Conservation (phyloP, 441 rosid genomes). For the Croton setiger region DNA sequence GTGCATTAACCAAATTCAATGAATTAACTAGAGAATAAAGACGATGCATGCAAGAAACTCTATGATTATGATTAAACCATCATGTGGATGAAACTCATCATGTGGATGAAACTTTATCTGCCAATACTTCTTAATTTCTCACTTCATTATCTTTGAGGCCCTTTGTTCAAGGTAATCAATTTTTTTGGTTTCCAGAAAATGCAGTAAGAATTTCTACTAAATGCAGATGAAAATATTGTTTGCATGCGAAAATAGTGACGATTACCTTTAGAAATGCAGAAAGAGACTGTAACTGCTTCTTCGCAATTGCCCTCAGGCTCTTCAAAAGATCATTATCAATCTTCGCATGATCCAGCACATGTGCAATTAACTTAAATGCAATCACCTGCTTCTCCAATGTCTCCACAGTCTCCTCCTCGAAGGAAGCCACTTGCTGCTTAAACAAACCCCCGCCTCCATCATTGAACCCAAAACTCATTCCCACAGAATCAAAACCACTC, state of each 20-base stretch:
- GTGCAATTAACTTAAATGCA: conserved; percentile 78
- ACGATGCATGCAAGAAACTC: neutral
- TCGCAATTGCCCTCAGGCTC: conserved; percentile 65
- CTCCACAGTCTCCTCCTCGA: conserved; percentile 83
- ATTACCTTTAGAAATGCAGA: conserved; percentile 88
- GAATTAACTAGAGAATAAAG: neutral
- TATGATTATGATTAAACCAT: no score
- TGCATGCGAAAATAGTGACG: neutral
- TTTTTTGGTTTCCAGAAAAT: conserved; percentile 3
- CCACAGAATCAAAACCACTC: conserved; percentile 51
- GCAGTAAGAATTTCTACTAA: neutral
- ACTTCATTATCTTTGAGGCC: neutral
- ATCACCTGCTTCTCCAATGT: conserved; percentile 89
- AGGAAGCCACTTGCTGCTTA: conserved; percentile 62
- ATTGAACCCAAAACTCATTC: conserved; percentile 40
- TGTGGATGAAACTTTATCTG: neutral
- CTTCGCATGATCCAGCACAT: conserved; percentile 57
- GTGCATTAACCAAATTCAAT: no score
- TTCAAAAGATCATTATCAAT: conserved; percentile 70
- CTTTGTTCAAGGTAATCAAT: neutral
- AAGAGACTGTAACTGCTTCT: conserved; percentile 88
- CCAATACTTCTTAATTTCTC: neutral
- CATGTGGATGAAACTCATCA: neutral
- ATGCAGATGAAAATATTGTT: neutral
- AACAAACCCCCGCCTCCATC: conserved; percentile 51